These are phyloP conservation scores for Pseudogymnoascus sp. DNA, from an alignment of 2,329 filamentous ascomycete genomes.

Conservation along the genomic window DNA sequence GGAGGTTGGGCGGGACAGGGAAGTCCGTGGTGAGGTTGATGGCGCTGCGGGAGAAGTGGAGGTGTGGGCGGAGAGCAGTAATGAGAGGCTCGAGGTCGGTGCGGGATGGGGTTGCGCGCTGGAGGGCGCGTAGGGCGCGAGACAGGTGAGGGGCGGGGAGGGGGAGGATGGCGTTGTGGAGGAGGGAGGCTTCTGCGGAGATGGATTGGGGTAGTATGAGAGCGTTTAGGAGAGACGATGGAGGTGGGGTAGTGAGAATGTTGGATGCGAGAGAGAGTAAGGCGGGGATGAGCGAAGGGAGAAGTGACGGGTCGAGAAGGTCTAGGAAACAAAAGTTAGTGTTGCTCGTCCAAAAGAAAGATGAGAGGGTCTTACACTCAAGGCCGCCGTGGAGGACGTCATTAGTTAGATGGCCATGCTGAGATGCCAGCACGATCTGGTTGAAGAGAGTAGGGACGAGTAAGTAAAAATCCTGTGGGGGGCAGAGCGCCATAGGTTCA, in stretches of 20 bases:
- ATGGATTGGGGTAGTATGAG: slow-evolving; percentile 63
- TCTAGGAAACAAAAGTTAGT: background rate
- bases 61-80: slow-evolving; percentile 51
- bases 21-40: slow-evolving; percentile 31
- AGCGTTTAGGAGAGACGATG: slow-evolving; percentile 51
- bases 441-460: slow-evolving; percentile 70
- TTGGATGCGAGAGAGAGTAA: slow-evolving; percentile 61
- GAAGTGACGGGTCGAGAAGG: slow-evolving; percentile 16
- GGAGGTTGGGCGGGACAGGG: slow-evolving; percentile 36
- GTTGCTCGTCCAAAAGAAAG: slow-evolving; percentile 1
- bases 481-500: slow-evolving; percentile 73
- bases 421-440: slow-evolving; percentile 63
- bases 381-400: slow-evolving; percentile 66
- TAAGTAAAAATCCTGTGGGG: slow-evolving; percentile 74
- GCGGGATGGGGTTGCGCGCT: slow-evolving; percentile 57
- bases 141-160: slow-evolving; percentile 63
- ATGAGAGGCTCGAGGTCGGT: slow-evolving; percentile 64
- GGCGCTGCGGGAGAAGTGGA: slow-evolving; percentile 44
- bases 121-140: slow-evolving; percentile 56
- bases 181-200: slow-evolving; percentile 59
- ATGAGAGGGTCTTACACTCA: slow-evolving; percentile 50
- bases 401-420: slow-evolving; percentile 55
- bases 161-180: slow-evolving; percentile 63
- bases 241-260: background rate
- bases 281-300: slow-evolving; percentile 70